Evolutionary conservation across 257 asterid genomes (phyloP), one percentile per base, ranked within the genome.

Genomic region (Linderniella brevidens): DNA sequence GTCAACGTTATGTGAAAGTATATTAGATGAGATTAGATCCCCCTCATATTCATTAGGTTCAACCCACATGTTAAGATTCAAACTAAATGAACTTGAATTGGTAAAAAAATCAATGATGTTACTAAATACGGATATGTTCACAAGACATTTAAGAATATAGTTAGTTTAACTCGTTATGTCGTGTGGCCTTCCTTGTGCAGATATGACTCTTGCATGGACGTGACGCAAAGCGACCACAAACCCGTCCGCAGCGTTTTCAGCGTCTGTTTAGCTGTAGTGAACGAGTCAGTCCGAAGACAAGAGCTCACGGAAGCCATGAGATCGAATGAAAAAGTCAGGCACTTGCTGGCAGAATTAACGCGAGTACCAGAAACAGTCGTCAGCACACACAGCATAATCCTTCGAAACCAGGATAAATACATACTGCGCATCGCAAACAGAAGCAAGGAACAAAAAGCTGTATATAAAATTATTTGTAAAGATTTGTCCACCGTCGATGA

Each of bases 191-290:
- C 15, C 55, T 65, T 52, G 52, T 67, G n/a, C 61, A 90, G 98
- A 77, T 90, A 90, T 46, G 98, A 90, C 40, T 94, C 93, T 63
- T 76, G 93, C 80, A 90, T 90, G 98, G 96, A 85, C 62, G 98
- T 90, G 55, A 90, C 92, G 6, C 96, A 90, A 47, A 90, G 98
- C 49, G 98, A 90, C 57, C 98, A 90, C 74, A 90, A 90, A 62
- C 98, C 98, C 45, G 96, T 90, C 17, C 84, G 98, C 17, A 72
- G 94, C 75, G 73, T 85, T 60, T 73, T 85, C 36, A 68, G 38
- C 59, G 81, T 85, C 65, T 93, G 80, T 68, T 57, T 90, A 48
- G 96, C 98, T 61, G 82, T 80, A 64, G 92, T 81, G 19, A 93
- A 90, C 41, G 96, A 85, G 65, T 71, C 86, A 0, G 75, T 85